Conservation (phyloP, 495 filamentous ascomycete genomes). For the Sordaria brevicollis region DNA sequence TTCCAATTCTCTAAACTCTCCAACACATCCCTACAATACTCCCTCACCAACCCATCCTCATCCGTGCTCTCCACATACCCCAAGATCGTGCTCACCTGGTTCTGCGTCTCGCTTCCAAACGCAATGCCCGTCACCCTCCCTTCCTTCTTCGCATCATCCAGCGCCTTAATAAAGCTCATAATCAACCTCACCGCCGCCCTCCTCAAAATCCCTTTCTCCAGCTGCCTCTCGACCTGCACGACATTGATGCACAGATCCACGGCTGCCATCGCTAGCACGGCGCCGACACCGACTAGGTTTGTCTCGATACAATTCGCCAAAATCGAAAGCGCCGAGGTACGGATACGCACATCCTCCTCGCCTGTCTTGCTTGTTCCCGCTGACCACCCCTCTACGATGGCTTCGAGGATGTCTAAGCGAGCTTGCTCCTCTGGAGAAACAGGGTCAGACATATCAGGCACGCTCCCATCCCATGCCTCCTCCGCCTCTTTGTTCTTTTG, state of each 20-base stretch:
- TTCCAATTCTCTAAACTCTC: conserved; percentile 66
- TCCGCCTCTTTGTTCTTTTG: conserved; percentile 40
- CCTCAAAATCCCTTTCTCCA: conserved; percentile 61
- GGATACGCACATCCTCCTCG: conserved; percentile 66
- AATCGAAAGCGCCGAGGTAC: conserved; percentile 69
- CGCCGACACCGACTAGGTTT: conserved; percentile 51
- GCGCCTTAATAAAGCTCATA: conserved; percentile 52
- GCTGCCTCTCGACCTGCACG: conserved; percentile 51
- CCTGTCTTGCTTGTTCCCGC: conserved; percentile 44
- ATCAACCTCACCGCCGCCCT: conserved; percentile 63
- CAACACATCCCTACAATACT: conserved; percentile 58
- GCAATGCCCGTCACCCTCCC: conserved; percentile 48
- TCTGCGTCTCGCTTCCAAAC: conserved; percentile 49
- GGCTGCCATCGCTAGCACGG: conserved; percentile 41
- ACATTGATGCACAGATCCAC: conserved; percentile 59
- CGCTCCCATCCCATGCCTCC: conserved; percentile 43
- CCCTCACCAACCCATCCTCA: conserved; percentile 59
- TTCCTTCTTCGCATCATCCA: conserved; percentile 47
- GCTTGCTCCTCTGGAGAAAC: conserved; percentile 35
- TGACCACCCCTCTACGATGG: conserved; percentile 62
- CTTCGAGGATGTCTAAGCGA: conserved; percentile 44
- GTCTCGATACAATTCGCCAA: conserved; percentile 56
- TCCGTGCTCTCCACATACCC: conserved; percentile 58
- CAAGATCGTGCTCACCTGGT: conserved; percentile 53
- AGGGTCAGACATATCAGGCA: conserved; percentile 36